Evolutionary conservation across 768 basidiomycete genomes (phyloP).

Genomic region (Rubroboletus pulcherrimus): DNA sequence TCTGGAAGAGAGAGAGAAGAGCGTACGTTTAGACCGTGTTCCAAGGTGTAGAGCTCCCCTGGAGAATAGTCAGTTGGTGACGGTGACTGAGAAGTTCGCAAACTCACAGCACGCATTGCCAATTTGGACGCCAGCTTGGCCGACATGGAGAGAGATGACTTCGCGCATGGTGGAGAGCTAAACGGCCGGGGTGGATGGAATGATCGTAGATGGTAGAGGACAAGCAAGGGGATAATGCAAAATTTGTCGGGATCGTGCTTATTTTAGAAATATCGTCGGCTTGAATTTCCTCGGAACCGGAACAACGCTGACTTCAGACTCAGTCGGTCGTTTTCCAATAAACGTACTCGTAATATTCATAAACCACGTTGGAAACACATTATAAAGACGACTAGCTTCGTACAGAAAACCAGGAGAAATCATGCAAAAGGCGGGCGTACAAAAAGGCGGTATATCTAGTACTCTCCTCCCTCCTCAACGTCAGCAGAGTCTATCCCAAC

Average conservation of each 20-base stretch:
- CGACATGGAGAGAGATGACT: slow-evolving; percentile 95
- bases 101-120: slow-evolving; percentile 93
- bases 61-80: slow-evolving; percentile 17
- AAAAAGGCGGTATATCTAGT: slow-evolving; percentile 27
- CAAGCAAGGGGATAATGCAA: slow-evolving; percentile 8
- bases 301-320: neutral
- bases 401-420: slow-evolving; percentile 24
- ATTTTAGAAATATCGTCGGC: slow-evolving; percentile 27
- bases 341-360: slow-evolving; percentile 36
- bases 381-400: slow-evolving; percentile 29
- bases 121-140: slow-evolving; percentile 94
- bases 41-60: slow-evolving; percentile 98
- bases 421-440: slow-evolving; percentile 12
- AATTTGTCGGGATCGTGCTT: slow-evolving; percentile 18
- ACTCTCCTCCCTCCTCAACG: slow-evolving; percentile 48
- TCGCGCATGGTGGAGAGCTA: slow-evolving; percentile 60
- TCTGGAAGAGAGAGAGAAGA: neutral
- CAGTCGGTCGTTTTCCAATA: neutral
- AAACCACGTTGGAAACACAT: slow-evolving; percentile 23
- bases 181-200: slow-evolving; percentile 1
- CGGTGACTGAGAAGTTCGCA: slow-evolving; percentile 1
- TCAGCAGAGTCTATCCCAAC: slow-evolving; percentile 58
- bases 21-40: slow-evolving; percentile 92
- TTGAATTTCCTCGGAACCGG: neutral
- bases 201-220: slow-evolving; percentile 14